Evolutionary conservation across 2,329 filamentous ascomycete species (phyloP).

Genomic region (Herpomyces periplanetae): DNA sequence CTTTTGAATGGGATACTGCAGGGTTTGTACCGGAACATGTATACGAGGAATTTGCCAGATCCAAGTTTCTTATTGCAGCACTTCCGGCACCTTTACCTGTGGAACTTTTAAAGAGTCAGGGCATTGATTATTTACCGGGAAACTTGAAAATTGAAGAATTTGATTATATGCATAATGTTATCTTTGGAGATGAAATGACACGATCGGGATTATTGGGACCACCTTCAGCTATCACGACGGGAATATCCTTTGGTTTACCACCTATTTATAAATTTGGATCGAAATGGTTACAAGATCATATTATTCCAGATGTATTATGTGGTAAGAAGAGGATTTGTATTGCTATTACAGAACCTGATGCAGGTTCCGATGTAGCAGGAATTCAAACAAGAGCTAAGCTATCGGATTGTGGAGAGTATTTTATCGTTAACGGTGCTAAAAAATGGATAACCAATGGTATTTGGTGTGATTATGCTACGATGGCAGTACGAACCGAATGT

Average conservation of each 20-base stretch:
- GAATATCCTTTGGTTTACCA: conserved; percentile 29
- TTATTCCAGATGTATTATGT: conserved; percentile 24
- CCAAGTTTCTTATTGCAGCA: conserved; percentile 27
- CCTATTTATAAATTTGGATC: conserved; percentile 28
- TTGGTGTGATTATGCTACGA: conserved; percentile 23
- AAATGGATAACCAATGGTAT: conserved; percentile 44
- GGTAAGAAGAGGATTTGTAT: conserved; percentile 28
- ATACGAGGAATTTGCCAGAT: conserved; percentile 19
- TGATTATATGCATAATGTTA: conserved; percentile 26
- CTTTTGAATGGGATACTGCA: conserved; percentile 25
- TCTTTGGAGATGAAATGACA: conserved; percentile 29
- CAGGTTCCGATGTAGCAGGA: conserved; percentile 31
- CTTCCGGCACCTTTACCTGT: conserved; percentile 27
- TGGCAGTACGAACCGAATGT: conserved; percentile 32
- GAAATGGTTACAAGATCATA: conserved; percentile 18
- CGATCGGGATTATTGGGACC: conserved; percentile 23
- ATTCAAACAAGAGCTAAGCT: conserved; percentile 25
- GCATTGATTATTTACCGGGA: conserved; percentile 23
- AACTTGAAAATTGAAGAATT: conserved; percentile 28
- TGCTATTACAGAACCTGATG: conserved; percentile 36
- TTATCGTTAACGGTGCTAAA: conserved; percentile 32
- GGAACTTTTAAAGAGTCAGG: conserved; percentile 21
- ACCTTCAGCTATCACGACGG: conserved; percentile 21
- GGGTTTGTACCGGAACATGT: conserved; percentile 22
- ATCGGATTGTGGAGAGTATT: conserved; percentile 20